A percentile compares a stretch with the other conserved stretches of the same genome.
These are phyloP conservation scores for Hericium rajendrae DNA, from an alignment of 768 basidiomycete species.

Conservation along the genomic window DNA sequence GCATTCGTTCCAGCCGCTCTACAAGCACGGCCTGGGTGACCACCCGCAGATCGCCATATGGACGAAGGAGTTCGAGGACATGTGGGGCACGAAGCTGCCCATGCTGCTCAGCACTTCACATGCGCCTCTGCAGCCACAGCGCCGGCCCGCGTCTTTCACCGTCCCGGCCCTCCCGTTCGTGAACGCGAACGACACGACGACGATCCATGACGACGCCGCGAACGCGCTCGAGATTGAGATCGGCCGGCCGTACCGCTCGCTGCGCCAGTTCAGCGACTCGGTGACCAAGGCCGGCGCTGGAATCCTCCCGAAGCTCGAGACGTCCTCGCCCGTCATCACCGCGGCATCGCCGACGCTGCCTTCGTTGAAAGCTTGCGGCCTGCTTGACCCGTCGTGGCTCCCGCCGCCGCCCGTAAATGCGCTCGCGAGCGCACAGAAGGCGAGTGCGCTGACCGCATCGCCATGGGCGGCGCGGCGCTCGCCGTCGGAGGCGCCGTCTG, in stretches of 20 bases:
- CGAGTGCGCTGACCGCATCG: background rate
- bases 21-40: conserved; percentile 53
- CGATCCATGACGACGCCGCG: background rate
- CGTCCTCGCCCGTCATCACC: background rate
- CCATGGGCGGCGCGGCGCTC: conserved; percentile 14
- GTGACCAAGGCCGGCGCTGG: background rate
- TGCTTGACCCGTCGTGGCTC: conserved; percentile 46
- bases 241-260: conserved; percentile 7
- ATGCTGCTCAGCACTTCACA: conserved; percentile 1
- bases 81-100: conserved; percentile 52
- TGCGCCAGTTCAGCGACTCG: background rate
- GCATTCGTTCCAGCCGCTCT: conserved; percentile 38
- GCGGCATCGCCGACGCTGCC: conserved; percentile 37
- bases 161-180: conserved; percentile 6
- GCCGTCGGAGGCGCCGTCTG: conserved; percentile 15
- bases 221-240: background rate
- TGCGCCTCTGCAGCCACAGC: background rate
- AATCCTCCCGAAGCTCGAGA: background rate
- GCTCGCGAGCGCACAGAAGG: background rate
- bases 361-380: conserved; percentile 65
- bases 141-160: background rate
- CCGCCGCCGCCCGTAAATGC: background rate
- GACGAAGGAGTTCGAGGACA: conserved; percentile 54
- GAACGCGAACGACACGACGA: background rate
- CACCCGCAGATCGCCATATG: conserved; percentile 45